These are phyloP conservation scores for Xylogone sp. DNA, from an alignment of 2,329 filamentous ascomycete genomes.

Conservation along the genomic window DNA sequence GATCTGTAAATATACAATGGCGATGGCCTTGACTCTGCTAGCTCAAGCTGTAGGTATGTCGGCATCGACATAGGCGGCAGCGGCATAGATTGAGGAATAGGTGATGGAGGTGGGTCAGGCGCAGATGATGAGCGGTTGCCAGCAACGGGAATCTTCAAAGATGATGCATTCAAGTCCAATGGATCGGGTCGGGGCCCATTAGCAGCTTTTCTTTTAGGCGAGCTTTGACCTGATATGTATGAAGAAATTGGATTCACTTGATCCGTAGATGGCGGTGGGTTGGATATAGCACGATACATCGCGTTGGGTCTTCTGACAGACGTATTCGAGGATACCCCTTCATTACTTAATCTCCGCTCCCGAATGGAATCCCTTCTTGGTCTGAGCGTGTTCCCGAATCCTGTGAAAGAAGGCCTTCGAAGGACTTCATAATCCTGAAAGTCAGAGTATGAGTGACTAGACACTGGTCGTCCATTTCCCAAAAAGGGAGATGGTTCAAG, in stretches of 20 bases:
- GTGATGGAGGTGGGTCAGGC: slow-evolving; percentile 17
- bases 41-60: slow-evolving; percentile 61
- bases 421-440: not conserved
- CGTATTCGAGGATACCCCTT: slow-evolving; percentile 10
- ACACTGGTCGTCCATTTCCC: slow-evolving; percentile 10
- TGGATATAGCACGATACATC: slow-evolving; percentile 22
- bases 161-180: slow-evolving; percentile 18
- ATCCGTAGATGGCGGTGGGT: slow-evolving; percentile 14
- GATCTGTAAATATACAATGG: slow-evolving; percentile 64
- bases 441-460: slow-evolving; percentile 9
- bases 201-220: slow-evolving; percentile 22
- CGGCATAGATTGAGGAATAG: slow-evolving; percentile 51
- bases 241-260: slow-evolving; percentile 9
- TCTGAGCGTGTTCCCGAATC: slow-evolving; percentile 2
- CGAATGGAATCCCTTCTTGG: slow-evolving; percentile 4
- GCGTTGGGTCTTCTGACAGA: slow-evolving; percentile 17
- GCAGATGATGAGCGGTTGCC: slow-evolving; percentile 9
- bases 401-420: not conserved
- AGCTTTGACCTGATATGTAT: slow-evolving; percentile 16
- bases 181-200: slow-evolving; percentile 19
- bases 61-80: slow-evolving; percentile 64
- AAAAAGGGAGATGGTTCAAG: slow-evolving; percentile 23
- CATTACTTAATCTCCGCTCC: slow-evolving; percentile 13
- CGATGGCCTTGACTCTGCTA: slow-evolving; percentile 58
- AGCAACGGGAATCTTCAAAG: slow-evolving; percentile 7